Conservation (phyloP, 257 asterid species). For the Galeopsis tetrahit region DNA sequence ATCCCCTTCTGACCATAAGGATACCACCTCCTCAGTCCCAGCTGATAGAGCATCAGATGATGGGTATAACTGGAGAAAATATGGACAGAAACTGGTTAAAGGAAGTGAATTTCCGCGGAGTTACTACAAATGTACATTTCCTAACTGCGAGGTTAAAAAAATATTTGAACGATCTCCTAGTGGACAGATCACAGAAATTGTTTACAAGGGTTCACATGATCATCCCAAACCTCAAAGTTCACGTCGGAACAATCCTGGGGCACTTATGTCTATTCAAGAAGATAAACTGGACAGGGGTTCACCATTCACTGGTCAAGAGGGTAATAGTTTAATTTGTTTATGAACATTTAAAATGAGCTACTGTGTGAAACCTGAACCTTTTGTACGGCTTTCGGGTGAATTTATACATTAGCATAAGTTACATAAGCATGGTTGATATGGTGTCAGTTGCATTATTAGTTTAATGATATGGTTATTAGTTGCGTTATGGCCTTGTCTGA, state of each 20-base stretch:
- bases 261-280: slow-evolving; percentile 72
- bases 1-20: slow-evolving; percentile 63
- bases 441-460: slow-evolving; percentile 4
- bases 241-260: slow-evolving; percentile 79
- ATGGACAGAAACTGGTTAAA: slow-evolving; percentile 97
- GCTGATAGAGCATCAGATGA: slow-evolving; percentile 88
- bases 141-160: slow-evolving; percentile 95
- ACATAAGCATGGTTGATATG: not conserved
- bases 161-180: slow-evolving; percentile 93
- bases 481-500: not conserved
- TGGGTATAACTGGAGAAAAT: slow-evolving; percentile 97
- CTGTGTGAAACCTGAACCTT: slow-evolving; percentile 21
- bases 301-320: slow-evolving; percentile 64
- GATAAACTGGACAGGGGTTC: slow-evolving; percentile 65
- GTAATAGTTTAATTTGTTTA: slow-evolving; percentile 46
- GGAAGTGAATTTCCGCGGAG: slow-evolving; percentile 98
- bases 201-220: slow-evolving; percentile 94
- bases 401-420: not conserved
- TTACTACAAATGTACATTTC: slow-evolving; percentile 94
- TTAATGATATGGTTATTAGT: not conserved
- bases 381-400: not conserved
- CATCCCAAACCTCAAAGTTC: slow-evolving; percentile 95
- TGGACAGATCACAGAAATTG: slow-evolving; percentile 90
- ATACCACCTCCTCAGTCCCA: slow-evolving; percentile 47
- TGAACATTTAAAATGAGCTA: not conserved